Conservation (phyloP, 441 rosid genomes). For the Mallotus japonicus region DNA sequence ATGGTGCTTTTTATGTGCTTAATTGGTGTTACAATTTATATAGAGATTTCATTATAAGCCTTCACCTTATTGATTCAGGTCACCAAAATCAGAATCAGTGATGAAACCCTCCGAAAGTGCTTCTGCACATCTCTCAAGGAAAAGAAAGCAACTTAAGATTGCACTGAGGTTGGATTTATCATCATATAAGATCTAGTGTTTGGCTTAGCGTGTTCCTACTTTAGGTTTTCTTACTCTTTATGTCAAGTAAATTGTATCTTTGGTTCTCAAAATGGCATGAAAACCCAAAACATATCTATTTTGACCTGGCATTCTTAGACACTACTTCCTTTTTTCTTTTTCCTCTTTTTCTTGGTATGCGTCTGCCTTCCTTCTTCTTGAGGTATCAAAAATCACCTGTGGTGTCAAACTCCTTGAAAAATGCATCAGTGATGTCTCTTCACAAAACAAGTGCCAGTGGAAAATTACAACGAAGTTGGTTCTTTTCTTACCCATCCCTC, state of each 20-base stretch:
- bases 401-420: slow-evolving; percentile 33
- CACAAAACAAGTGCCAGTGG: slow-evolving; percentile 48
- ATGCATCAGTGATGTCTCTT: slow-evolving; percentile 33
- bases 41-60: slow-evolving; percentile 12
- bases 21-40: background rate
- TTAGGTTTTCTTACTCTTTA: background rate
- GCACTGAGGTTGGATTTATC: slow-evolving; percentile 27
- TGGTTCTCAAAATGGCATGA: background rate
- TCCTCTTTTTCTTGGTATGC: background rate
- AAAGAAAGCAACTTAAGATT: slow-evolving; percentile 38
- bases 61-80: slow-evolving; percentile 32
- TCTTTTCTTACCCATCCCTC: background rate
- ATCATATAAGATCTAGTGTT: slow-evolving; percentile 1
- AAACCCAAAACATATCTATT: background rate
- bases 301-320: background rate
- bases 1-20: slow-evolving; percentile 1
- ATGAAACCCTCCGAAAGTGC: slow-evolving; percentile 41
- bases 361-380: slow-evolving; percentile 29
- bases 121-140: slow-evolving; percentile 35
- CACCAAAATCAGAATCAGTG: slow-evolving; percentile 30
- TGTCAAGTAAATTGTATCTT: background rate
- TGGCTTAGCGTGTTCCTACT: background rate
- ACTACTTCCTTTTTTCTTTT: background rate
- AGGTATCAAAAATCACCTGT: slow-evolving; percentile 47
- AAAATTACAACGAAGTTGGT: slow-evolving; percentile 54